Percentiles rank a stretch among this genome's conserved stretches.
Evolutionary conservation across 2,329 filamentous ascomycete species (phyloP).

Genomic region (Colletotrichum navitas): DNA sequence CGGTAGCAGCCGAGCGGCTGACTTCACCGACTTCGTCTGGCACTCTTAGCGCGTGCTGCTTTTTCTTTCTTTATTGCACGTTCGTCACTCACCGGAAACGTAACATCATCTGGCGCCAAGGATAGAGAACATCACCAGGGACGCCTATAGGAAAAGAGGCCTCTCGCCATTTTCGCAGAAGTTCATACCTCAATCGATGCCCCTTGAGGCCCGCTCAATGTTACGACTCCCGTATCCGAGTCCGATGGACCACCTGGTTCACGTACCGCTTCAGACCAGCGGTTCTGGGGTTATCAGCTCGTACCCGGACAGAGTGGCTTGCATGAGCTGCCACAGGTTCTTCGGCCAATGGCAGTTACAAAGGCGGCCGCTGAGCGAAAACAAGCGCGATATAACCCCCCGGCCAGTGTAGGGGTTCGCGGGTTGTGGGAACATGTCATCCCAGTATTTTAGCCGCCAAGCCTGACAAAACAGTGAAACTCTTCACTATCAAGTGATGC

Average conservation of each 20-base stretch:
- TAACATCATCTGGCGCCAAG: neutral
- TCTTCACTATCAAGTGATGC: neutral
- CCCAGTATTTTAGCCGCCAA: neutral
- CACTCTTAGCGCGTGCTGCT: neutral
- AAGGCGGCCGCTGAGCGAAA: neutral
- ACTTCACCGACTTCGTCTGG: constrained; percentile 3
- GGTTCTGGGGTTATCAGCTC: neutral
- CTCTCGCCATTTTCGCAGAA: neutral
- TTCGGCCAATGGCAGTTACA: neutral
- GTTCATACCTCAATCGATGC: neutral
- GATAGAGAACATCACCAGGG: neutral
- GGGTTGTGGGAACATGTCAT: neutral
- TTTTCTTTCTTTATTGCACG: neutral
- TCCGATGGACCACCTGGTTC: too few species aligned
- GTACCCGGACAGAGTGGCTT: constrained; percentile 8
- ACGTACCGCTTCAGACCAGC: too few species aligned
- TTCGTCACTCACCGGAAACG: constrained; percentile 7
- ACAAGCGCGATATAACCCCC: constrained; percentile 18
- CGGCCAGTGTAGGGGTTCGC: too few species aligned
- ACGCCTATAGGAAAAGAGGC: neutral
- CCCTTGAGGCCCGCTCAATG: neutral
- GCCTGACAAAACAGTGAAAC: too few species aligned
- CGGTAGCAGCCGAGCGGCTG: constrained; percentile 33
- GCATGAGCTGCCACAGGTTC: neutral
- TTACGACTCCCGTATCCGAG: neutral